Conservation (phyloP, 176 grass and related monocot species). For the Tillandsia fasciculata region DNA sequence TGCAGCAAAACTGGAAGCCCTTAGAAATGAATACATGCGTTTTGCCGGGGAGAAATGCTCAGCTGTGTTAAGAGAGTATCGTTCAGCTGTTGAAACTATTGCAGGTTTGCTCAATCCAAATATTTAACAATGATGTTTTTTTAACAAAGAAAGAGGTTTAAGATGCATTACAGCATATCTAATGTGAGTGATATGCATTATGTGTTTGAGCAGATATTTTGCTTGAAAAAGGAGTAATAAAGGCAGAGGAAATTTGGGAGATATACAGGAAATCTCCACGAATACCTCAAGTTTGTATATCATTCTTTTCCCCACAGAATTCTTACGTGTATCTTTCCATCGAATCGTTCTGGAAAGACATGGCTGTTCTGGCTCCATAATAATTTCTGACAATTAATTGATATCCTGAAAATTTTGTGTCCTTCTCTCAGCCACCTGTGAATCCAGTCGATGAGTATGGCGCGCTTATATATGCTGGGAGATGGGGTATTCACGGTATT, state of each 20-base stretch:
- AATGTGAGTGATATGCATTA: background rate
- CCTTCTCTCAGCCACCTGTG: constrained; percentile 17
- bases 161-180: background rate
- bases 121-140: background rate
- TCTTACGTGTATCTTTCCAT: background rate
- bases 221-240: constrained; percentile 30
- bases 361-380: too few relatives aligned
- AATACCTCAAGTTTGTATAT: constrained; percentile 30
- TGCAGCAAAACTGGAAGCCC: constrained; percentile 26
- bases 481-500: constrained; percentile 32
- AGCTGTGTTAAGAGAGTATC: constrained; percentile 30
- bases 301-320: background rate
- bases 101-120: constrained; percentile 14
- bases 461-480: constrained; percentile 29
- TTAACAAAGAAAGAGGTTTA: background rate
- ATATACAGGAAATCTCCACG: constrained; percentile 27
- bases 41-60: constrained; percentile 30
- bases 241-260: constrained; percentile 24
- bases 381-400: background rate
- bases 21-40: constrained; percentile 23
- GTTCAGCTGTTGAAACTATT: constrained; percentile 29
- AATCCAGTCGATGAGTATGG: constrained; percentile 30
- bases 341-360: background rate
- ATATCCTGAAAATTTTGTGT: background rate
- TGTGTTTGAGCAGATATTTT: constrained; percentile 25